phyloP scores from a whole-genome alignment of 306 rosid genomes.

The Lithocarpus polystachyus region DNA sequence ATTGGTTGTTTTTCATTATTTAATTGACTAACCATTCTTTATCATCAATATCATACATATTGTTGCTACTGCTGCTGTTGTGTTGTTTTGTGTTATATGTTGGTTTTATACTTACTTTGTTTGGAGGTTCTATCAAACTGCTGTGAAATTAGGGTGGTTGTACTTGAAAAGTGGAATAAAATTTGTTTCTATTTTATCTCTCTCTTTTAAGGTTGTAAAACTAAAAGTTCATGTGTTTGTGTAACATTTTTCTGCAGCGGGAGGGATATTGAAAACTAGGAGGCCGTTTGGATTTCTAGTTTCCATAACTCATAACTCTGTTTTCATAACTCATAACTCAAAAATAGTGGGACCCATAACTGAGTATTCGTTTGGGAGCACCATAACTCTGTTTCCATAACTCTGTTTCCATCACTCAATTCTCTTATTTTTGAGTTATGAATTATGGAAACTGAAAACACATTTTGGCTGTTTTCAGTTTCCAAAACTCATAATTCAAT shows the following conservation, averaged over 20 bases:
- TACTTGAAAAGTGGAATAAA: not conserved
- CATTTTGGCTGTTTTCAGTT: no score
- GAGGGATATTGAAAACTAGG: not conserved
- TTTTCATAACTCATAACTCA: no score
- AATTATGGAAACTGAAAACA: no score
- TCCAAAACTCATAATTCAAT: no score
- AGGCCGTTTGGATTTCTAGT: no score
- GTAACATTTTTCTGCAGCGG: not conserved
- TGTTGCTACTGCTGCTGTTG: not conserved
- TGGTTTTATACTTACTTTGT: not conserved
- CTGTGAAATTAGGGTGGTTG: not conserved
- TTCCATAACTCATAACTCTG: no score
- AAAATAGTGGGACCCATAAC: no score
- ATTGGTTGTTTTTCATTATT: not conserved
- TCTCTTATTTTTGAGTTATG: no score
- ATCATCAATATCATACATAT: not conserved
- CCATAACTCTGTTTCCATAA: no score
- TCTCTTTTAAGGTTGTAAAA: not conserved
- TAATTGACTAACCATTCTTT: not conserved
- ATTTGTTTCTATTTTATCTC: no score
- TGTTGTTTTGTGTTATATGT: not conserved
- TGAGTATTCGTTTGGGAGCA: no score
- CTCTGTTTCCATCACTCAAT: no score
- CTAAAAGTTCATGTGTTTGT: not conserved
- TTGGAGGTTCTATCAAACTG: not conserved